A percentile compares a stretch with the other conserved stretches of the same genome.
phyloP scores from a whole-genome alignment of 2,329 filamentous ascomycete genomes.

The Fusarium sp. region DNA sequence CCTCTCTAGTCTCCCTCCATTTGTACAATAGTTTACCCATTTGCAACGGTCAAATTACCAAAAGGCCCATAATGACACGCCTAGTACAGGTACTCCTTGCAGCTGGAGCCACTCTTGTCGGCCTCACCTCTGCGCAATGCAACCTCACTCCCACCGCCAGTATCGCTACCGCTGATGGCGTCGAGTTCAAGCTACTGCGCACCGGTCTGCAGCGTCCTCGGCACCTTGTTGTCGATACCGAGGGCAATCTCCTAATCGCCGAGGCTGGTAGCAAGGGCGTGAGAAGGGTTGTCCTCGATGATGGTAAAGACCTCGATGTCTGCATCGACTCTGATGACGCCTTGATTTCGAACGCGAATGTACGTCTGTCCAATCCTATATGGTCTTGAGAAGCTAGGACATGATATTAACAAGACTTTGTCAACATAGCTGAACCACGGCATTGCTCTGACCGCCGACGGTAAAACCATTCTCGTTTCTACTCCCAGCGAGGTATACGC shows the following conservation, averaged over 20 bases:
- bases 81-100: background rate
- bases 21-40: no score
- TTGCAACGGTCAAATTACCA: background rate
- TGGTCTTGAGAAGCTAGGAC: accelerated
- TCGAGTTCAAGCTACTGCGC: background rate
- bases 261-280: background rate
- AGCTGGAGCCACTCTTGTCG: background rate
- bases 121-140: background rate
- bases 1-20: no score
- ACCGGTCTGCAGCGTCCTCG: background rate
- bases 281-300: slow-evolving; percentile 2
- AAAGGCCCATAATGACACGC: background rate
- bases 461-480: slow-evolving; percentile 12
- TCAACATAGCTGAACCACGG: slow-evolving; percentile 1
- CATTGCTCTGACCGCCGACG: background rate
- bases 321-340: slow-evolving; percentile 6
- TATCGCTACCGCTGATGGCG: slow-evolving; percentile 1
- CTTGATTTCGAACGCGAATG: background rate
- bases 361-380: background rate
- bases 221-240: background rate
- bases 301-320: slow-evolving; percentile 2
- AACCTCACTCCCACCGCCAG: background rate
- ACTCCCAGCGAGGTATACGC: slow-evolving; percentile 12
- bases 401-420: background rate
- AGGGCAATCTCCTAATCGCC: slow-evolving; percentile 1